These are phyloP conservation scores for Trichoderma cornu-damae DNA, from an alignment of 2,329 filamentous ascomycete species.

Conservation along the genomic window DNA sequence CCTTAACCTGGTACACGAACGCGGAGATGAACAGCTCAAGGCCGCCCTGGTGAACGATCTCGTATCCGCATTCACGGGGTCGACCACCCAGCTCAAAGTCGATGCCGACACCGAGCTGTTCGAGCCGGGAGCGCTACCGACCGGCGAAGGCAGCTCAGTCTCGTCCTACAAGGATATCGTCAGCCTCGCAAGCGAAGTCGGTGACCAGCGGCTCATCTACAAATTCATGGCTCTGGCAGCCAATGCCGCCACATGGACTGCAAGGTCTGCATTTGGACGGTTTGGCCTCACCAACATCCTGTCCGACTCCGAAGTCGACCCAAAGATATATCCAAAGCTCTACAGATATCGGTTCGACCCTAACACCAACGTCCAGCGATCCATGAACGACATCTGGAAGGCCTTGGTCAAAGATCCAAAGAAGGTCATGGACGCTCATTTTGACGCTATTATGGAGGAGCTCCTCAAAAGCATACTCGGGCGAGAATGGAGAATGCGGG, in stretches of 20 bases:
- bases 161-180: slow-evolving; percentile 98
- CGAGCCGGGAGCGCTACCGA: slow-evolving; percentile 83
- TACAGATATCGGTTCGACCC: slow-evolving; percentile 94
- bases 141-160: slow-evolving; percentile 80
- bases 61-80: slow-evolving; percentile 81
- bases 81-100: slow-evolving; percentile 70
- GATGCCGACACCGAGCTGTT: slow-evolving; percentile 90
- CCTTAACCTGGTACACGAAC: slow-evolving; percentile 88
- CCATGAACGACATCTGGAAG: slow-evolving; percentile 98
- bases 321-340: slow-evolving; percentile 91
- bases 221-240: slow-evolving; percentile 97
- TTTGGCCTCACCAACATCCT: slow-evolving; percentile 91
- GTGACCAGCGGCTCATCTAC: slow-evolving; percentile 93
- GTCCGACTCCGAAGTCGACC: slow-evolving; percentile 80
- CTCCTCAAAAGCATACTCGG: slow-evolving; percentile 79
- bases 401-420: slow-evolving; percentile 86
- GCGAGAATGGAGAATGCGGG: slow-evolving; percentile 86
- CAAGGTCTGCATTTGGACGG: slow-evolving; percentile 89
- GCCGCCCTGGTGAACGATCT: slow-evolving; percentile 81
- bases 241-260: slow-evolving; percentile 95
- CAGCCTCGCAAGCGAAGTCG: slow-evolving; percentile 89
- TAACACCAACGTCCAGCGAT: slow-evolving; percentile 83
- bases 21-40: slow-evolving; percentile 74
- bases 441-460: slow-evolving; percentile 84
- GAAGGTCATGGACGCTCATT: slow-evolving; percentile 70